Percentiles rank a stretch among this genome's conserved stretches.
These are phyloP conservation scores for Daedaleopsis nitida DNA, from an alignment of 768 basidiomycete species.

Conservation along the genomic window DNA sequence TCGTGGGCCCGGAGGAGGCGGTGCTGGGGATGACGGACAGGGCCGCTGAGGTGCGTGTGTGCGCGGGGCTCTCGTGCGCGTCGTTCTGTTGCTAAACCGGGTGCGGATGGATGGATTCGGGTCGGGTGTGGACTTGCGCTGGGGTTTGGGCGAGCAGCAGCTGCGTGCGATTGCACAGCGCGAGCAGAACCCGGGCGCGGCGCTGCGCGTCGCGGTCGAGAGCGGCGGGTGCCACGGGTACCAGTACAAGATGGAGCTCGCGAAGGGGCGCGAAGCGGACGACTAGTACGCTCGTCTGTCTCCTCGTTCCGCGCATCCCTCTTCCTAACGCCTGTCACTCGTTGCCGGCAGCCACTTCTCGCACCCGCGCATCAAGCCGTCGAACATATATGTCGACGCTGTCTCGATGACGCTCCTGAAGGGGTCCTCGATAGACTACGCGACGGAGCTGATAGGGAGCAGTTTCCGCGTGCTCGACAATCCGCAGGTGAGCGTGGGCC, in stretches of 20 bases:
- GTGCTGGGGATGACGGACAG: slow-evolving; percentile 66
- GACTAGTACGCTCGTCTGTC: slow-evolving; percentile 71
- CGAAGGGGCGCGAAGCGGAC: slow-evolving; percentile 59
- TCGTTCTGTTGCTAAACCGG: background rate
- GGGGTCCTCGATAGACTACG: slow-evolving; percentile 87
- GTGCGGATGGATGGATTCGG: too few species aligned
- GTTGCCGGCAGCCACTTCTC: slow-evolving; percentile 56
- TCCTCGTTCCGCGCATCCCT: background rate
- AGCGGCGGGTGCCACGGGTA: slow-evolving; percentile 98
- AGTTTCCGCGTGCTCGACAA: slow-evolving; percentile 84
- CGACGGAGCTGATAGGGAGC: slow-evolving; percentile 93
- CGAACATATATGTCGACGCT: slow-evolving; percentile 82
- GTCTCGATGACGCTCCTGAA: slow-evolving; percentile 84
- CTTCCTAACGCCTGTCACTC: background rate
- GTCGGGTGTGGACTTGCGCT: background rate
- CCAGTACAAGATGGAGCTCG: slow-evolving; percentile 91
- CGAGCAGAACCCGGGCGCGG: slow-evolving; percentile 62
- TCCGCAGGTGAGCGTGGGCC: slow-evolving; percentile 53
- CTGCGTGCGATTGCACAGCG: slow-evolving; percentile 67
- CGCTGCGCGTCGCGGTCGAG: slow-evolving; percentile 82
- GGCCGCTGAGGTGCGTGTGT: slow-evolving; percentile 63
- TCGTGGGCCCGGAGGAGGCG: slow-evolving; percentile 54
- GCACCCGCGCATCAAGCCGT: slow-evolving; percentile 70
- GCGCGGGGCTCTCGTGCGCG: background rate
- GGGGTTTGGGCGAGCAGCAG: slow-evolving; percentile 53